These are phyloP conservation scores for Abrus pulchellus DNA, from an alignment of 306 rosid genomes.

Conservation along the genomic window DNA sequence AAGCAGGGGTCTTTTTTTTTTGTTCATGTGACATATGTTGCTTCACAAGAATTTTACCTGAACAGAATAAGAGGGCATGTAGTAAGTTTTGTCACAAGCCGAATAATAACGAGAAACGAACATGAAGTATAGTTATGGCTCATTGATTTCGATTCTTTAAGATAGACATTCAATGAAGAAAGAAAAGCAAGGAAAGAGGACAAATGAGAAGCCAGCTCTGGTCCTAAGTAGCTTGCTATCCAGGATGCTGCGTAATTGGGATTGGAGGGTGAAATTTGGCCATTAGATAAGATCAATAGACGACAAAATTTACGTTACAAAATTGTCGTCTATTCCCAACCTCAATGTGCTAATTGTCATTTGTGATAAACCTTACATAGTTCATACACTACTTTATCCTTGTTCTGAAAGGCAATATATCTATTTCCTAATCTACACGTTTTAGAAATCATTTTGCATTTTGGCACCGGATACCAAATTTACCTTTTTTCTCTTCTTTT, in stretches of 20 bases:
- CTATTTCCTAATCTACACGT: constrained; percentile 43
- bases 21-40: constrained; percentile 57
- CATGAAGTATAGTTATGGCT: constrained; percentile 26
- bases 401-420: constrained; percentile 41
- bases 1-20: constrained; percentile 6
- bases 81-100: constrained; percentile 30
- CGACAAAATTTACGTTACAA: constrained; percentile 37
- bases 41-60: constrained; percentile 52
- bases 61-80: constrained; percentile 38
- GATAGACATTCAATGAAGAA: constrained; percentile 13
- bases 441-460: constrained; percentile 37
- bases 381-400: constrained; percentile 20
- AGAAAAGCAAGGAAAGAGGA: constrained; percentile 11
- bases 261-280: constrained; percentile 38
- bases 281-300: constrained; percentile 44
- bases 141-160: constrained; percentile 21
- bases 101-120: constrained; percentile 45
- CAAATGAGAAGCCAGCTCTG: constrained; percentile 35
- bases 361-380: constrained; percentile 24
- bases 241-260: constrained; percentile 24
- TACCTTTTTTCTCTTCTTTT: background rate
- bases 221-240: constrained; percentile 16
- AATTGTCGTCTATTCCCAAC: constrained; percentile 36
- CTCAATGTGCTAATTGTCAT: constrained; percentile 44
- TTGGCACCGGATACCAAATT: background rate